Percentiles rank a stretch among this genome's conserved stretches.
Evolutionary conservation across 306 rosid species (phyloP).

Genomic region (Fragaria nilgerrensis): DNA sequence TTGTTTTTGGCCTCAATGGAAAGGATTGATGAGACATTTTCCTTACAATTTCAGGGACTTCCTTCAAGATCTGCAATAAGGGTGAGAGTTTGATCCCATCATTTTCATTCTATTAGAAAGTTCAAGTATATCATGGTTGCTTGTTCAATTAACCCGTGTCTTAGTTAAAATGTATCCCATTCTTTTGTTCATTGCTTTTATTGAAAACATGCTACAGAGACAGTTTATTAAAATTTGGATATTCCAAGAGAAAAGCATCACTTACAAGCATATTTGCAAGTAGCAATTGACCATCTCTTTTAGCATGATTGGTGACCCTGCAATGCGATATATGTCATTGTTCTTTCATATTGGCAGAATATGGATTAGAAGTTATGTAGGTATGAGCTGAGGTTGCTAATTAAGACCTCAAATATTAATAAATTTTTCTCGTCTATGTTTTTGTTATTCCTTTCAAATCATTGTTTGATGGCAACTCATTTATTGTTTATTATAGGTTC

Average conservation of each 20-base stretch:
- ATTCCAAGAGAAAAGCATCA: too few species aligned
- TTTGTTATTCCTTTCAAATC: background rate
- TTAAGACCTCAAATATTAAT: background rate
- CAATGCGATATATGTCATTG: background rate
- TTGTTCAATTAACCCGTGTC: too few species aligned
- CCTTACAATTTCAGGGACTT: constrained; percentile 70
- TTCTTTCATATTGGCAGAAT: too few species aligned
- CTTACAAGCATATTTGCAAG: too few species aligned
- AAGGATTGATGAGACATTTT: constrained; percentile 17
- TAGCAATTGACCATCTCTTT: too few species aligned
- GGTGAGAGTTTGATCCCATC: constrained; percentile 41
- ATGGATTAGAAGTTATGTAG: background rate
- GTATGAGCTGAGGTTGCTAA: background rate
- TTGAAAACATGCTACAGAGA: too few species aligned
- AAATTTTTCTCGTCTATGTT: background rate
- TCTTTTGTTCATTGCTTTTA: too few species aligned
- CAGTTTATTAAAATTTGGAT: too few species aligned
- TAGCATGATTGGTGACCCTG: background rate
- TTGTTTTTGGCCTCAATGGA: constrained; percentile 7
- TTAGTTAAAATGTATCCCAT: too few species aligned
- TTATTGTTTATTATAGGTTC: constrained; percentile 51
- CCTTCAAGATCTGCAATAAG: constrained; percentile 99
- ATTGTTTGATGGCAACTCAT: constrained; percentile 29
- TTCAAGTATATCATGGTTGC: background rate
- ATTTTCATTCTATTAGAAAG: background rate